These are phyloP conservation scores for Cutaneotrichosporon sp. DNA, from an alignment of 1,284 basidiomycete species.

Conservation along the genomic window DNA sequence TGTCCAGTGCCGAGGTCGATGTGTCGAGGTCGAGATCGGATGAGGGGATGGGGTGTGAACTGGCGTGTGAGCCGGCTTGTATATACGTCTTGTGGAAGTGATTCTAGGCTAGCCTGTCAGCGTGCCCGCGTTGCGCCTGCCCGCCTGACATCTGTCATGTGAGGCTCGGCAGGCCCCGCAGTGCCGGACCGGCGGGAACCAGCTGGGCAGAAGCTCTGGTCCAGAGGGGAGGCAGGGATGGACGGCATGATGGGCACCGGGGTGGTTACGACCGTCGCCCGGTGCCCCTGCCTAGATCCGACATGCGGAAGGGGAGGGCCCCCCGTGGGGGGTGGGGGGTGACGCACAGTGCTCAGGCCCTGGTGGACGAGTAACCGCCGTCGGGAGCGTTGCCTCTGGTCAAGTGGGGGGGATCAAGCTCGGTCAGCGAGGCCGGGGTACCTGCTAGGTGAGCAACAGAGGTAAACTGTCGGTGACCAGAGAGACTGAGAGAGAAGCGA, in stretches of 20 bases:
- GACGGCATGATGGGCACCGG: background rate
- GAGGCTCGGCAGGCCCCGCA: background rate
- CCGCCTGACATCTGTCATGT: background rate
- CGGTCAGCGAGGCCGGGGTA: no score
- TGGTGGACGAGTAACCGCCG: no score
- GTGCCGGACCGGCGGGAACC: background rate
- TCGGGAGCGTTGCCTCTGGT: no score
- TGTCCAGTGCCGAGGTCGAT: background rate
- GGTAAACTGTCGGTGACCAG: no score
- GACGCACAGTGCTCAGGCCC: background rate
- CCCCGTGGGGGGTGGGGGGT: background rate
- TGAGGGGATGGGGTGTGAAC: background rate
- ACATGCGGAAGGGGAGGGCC: background rate
- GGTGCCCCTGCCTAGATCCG: constrained; percentile 4
- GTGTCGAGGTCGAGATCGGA: background rate
- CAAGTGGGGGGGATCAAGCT: no score
- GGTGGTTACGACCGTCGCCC: constrained; percentile 4
- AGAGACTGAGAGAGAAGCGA: background rate
- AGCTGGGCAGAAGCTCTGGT: background rate
- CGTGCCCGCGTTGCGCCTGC: background rate
- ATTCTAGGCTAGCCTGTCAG: background rate
- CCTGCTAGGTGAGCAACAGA: background rate
- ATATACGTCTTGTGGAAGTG: background rate
- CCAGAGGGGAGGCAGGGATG: no score
- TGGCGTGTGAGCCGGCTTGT: background rate